Conservation (phyloP, 2,329 filamentous ascomycete species). For the Colletotrichum musicola region DNA sequence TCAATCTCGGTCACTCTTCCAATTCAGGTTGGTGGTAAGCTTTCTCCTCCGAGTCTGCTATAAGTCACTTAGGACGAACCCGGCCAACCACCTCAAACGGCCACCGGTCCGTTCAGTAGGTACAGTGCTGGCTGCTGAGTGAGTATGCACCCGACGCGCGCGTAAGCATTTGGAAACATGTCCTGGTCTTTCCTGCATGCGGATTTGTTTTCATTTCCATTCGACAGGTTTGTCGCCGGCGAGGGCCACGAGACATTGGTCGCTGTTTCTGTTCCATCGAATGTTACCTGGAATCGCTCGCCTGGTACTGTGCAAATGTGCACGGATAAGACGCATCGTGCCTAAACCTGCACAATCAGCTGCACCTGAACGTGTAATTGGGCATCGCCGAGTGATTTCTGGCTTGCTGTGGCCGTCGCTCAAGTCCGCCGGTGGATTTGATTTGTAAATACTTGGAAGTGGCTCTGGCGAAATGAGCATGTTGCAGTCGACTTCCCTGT, state of each 20-base stretch:
- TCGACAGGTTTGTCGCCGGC: neutral
- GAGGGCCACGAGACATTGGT: constrained; percentile 4
- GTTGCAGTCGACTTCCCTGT: constrained; percentile 14
- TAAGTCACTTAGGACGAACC: constrained; percentile 33
- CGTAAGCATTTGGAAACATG: constrained; percentile 12
- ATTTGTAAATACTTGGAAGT: neutral
- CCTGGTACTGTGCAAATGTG: constrained; percentile 7
- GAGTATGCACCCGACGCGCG: neutral
- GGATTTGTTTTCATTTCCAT: neutral
- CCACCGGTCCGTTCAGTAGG: constrained; percentile 1
- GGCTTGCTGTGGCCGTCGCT: neutral
- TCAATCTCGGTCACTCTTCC: constrained; percentile 39
- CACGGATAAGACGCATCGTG: constrained; percentile 10
- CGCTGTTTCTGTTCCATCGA: constrained; percentile 12
- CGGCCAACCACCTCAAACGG: constrained; percentile 16
- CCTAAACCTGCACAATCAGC: neutral
- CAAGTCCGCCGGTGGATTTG: neutral
- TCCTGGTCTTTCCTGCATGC: neutral
- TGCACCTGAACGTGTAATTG: neutral
- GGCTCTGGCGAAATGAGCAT: constrained; percentile 3
- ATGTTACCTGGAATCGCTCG: constrained; percentile 19
- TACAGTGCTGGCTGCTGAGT: too few species aligned
- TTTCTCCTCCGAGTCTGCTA: constrained; percentile 14
- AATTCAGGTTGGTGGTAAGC: constrained; percentile 38
- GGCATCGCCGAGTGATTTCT: neutral